A percentile compares a stretch with the other conserved stretches of the same genome.
phyloP scores from a whole-genome alignment of 1,284 basidiomycete genomes.

The Ganoderma multipileum region DNA sequence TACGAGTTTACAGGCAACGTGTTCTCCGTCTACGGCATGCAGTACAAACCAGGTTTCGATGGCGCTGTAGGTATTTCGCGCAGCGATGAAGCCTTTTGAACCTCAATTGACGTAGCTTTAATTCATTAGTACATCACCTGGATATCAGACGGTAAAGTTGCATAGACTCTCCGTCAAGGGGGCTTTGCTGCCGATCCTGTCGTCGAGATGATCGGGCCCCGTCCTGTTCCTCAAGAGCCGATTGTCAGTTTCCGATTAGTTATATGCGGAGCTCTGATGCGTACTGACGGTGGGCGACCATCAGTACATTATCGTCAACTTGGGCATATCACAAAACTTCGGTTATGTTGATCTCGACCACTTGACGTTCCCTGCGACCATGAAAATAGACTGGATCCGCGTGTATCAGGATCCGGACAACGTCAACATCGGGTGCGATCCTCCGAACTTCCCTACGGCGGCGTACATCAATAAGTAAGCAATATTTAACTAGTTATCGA shows the following conservation, averaged over 20 bases:
- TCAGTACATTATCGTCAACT: constrained; percentile 80
- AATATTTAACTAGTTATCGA: background rate
- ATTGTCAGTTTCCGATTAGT: constrained; percentile 58
- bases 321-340: constrained; percentile 86
- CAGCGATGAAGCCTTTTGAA: background rate
- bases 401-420: constrained; percentile 77
- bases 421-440: constrained; percentile 85
- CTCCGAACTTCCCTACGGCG: constrained; percentile 76
- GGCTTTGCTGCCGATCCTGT: constrained; percentile 73
- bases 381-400: constrained; percentile 85
- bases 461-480: constrained; percentile 74
- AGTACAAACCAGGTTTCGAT: constrained; percentile 57
- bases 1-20: constrained; percentile 52
- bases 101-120: constrained; percentile 53
- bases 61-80: constrained; percentile 37
- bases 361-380: constrained; percentile 70
- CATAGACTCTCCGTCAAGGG: constrained; percentile 78
- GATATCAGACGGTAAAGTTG: constrained; percentile 67
- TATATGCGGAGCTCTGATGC: no score
- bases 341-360: constrained; percentile 70
- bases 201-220: constrained; percentile 77
- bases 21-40: constrained; percentile 67
- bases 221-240: constrained; percentile 86
- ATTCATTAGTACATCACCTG: constrained; percentile 78
- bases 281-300: constrained; percentile 50